Evolutionary conservation across 2,329 filamentous ascomycete species (phyloP).

Genomic region (Coleophoma eucalyptorum): DNA sequence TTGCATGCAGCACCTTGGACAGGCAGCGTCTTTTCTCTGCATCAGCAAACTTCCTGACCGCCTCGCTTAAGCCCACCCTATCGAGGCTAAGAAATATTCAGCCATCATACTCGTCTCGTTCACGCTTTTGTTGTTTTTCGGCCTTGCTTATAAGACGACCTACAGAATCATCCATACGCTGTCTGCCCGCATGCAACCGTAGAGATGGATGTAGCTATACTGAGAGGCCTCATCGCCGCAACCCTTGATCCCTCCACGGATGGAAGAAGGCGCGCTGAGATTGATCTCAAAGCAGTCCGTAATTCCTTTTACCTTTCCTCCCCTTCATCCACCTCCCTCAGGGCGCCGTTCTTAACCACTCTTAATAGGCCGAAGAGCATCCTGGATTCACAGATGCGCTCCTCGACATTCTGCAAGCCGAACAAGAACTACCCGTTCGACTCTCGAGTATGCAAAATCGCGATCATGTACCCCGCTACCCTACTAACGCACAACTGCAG

Average conservation of each 20-base stretch:
- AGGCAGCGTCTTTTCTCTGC: too few species aligned
- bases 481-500: constrained; percentile 44
- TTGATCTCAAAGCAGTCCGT: constrained; percentile 76
- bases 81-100: too few species aligned
- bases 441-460: constrained; percentile 70
- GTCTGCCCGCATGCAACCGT: background rate
- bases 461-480: constrained; percentile 20
- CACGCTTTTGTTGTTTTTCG: too few species aligned
- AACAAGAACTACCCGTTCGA: constrained; percentile 80
- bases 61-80: too few species aligned
- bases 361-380: constrained; percentile 76
- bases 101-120: too few species aligned
- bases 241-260: constrained; percentile 74
- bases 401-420: constrained; percentile 83
- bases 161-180: too few species aligned
- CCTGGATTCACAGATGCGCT: constrained; percentile 88
- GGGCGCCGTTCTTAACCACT: constrained; percentile 12
- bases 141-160: too few species aligned
- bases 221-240: constrained; percentile 73
- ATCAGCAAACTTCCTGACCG: too few species aligned
- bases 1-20: background rate
- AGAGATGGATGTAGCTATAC: constrained; percentile 67
- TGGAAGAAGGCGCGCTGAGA: constrained; percentile 71
- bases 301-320: constrained; percentile 5
- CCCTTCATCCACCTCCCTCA: constrained; percentile 3